These are phyloP conservation scores for Yamadazyma siamensis DNA, from an alignment of 1,139 yeast species.

Conservation along the genomic window DNA sequence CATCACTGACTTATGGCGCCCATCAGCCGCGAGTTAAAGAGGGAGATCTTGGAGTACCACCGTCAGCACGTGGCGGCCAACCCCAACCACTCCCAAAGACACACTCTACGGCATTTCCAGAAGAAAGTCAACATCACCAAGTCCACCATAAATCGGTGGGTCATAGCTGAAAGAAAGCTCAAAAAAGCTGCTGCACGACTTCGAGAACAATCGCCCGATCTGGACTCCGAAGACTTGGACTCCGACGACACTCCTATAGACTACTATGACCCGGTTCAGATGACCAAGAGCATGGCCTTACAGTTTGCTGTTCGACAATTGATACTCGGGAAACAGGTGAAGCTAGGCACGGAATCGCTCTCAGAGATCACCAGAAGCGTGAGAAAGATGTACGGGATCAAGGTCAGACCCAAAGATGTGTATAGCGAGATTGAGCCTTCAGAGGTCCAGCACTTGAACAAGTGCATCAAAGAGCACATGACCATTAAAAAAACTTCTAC, in stretches of 20 bases:
- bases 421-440: not conserved
- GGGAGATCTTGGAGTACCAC: slow-evolving; percentile 1
- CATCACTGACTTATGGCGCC: too few relatives aligned
- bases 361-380: too few relatives aligned
- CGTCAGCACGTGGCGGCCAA: slow-evolving; percentile 4
- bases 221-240: too few relatives aligned
- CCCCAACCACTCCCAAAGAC: slow-evolving; percentile 19
- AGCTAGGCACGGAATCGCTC: too few relatives aligned
- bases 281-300: too few relatives aligned
- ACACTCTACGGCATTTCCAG: slow-evolving; percentile 17
- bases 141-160: slow-evolving; percentile 21
- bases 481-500: slow-evolving; percentile 10
- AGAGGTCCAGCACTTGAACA: too few relatives aligned
- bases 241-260: too few relatives aligned
- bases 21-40: too few relatives aligned
- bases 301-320: too few relatives aligned
- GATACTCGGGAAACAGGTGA: too few relatives aligned
- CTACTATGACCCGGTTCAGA: too few relatives aligned
- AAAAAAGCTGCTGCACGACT: not conserved
- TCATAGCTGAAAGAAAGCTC: slow-evolving; percentile 9
- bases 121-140: slow-evolving; percentile 17
- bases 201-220: not conserved
- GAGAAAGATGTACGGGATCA: not conserved
- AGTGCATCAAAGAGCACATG: too few relatives aligned
- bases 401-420: not conserved